Evolutionary conservation across 1,284 basidiomycete genomes (phyloP), one percentile per base, ranked within the genome.

Genomic region (Ustilago curta): DNA sequence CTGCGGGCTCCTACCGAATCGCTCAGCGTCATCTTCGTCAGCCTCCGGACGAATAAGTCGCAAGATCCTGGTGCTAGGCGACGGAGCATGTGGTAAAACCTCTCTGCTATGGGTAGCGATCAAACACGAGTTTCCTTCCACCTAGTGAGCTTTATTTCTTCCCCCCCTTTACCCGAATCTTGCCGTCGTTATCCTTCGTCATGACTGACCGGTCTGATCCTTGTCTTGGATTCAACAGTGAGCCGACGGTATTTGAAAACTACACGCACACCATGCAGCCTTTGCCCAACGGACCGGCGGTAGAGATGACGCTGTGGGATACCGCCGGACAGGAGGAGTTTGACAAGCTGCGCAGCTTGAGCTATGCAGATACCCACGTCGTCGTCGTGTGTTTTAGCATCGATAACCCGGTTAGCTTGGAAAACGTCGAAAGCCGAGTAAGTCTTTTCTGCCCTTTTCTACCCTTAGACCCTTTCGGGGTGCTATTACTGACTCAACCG

Each of bases 301-400:
- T 97, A 12, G 95, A 98, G 83, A 87, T 98, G 51, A 93, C 93
- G 81, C 84, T 98, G 64, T 98, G 95, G 95, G 96, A 98, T 85
- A 97, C 95, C 43, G 95, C 95, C 40, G 95, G 93, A 25, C 94
- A 97, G 86, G 95, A 98, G 87, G 95, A 97, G 80, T 97, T 97
- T 84, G 95, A 97, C 84, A 88, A 94, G 52, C 86, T 98, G 59
- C 89, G 96, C 50, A 94, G 93, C 18, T 86, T 98, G 29, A 93
- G 92, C 37, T 98, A 97, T 84, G 92, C 95, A 3, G 95, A 97
- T 84, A 97, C 95, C 0, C 93, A 97, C 86, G 92, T 97, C 4
- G 53, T 80, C 31, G 37, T 71, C 14, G 39, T 75, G 19, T 76
- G 68, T 32, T 78, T 76, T 43, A 52, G 63, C 8, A 45, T 48